Percentiles rank a stretch among this genome's conserved stretches.
phyloP scores from a whole-genome alignment of 345 rosid species.

The Combretum micranthum region DNA sequence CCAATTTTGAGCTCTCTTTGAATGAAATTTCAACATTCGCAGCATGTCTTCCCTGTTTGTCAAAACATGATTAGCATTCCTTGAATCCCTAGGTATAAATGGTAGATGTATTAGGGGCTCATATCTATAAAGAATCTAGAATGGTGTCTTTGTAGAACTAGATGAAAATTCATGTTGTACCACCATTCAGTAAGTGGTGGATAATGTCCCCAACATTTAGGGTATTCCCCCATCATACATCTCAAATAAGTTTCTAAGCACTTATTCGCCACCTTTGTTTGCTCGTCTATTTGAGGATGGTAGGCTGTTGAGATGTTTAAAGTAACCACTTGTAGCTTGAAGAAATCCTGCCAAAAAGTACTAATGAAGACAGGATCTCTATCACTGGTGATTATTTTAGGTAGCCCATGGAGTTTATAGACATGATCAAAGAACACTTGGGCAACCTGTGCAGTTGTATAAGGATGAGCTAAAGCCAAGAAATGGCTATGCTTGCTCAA shows the following conservation, averaged over 20 bases:
- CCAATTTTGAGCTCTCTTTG: neutral
- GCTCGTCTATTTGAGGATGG: too few relatives aligned
- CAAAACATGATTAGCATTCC: too few relatives aligned
- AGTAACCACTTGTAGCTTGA: neutral
- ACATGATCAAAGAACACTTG: neutral
- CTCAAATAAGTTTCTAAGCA: too few relatives aligned
- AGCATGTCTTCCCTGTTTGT: neutral
- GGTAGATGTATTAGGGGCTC: neutral
- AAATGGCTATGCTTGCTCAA: too few relatives aligned
- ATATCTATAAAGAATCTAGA: neutral
- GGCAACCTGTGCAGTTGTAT: too few relatives aligned
- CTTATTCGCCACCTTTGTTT: too few relatives aligned
- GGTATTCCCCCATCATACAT: too few relatives aligned
- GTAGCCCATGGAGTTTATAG: slow-evolving; percentile 2
- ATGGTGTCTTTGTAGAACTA: neutral
- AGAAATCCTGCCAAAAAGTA: neutral
- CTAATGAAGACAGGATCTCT: neutral
- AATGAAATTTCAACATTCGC: neutral
- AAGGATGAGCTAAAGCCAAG: too few relatives aligned
- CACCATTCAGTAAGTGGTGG: too few relatives aligned
- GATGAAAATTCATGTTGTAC: too few relatives aligned
- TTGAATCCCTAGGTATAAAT: neutral
- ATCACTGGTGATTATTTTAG: neutral
- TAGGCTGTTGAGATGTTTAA: neutral
- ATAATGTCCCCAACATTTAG: too few relatives aligned